These are phyloP conservation scores for Medakamo hakoo DNA, from an alignment of 139 green algal species.

Conservation along the genomic window DNA sequence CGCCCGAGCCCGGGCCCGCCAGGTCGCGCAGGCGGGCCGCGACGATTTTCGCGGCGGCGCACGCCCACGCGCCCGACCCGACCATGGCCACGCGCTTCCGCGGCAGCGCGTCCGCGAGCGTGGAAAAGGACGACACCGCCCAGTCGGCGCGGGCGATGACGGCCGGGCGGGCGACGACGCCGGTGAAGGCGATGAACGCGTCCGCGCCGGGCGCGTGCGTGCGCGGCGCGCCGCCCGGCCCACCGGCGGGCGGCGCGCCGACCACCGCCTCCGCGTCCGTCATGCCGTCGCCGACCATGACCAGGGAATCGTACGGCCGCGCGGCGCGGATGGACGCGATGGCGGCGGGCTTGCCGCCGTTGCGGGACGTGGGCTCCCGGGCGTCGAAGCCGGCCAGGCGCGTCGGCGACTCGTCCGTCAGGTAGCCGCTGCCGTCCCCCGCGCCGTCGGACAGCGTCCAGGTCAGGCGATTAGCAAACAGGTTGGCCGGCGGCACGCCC, in stretches of 20 bases:
- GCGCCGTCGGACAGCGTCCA: conserved; percentile 44
- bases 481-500: conserved; percentile 34
- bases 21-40: conserved; percentile 20
- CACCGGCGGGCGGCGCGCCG: neutral
- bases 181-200: conserved; percentile 47
- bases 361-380: conserved; percentile 34
- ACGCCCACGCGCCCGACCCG: conserved; percentile 40
- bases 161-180: conserved; percentile 25
- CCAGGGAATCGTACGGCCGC: conserved; percentile 48
- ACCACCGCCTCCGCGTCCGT: conserved; percentile 5
- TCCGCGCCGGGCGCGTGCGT: conserved; percentile 33
- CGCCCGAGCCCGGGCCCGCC: conserved; percentile 16
- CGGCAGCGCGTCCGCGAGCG: conserved; percentile 13
- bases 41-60: conserved; percentile 25
- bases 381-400: conserved; percentile 49
- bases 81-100: conserved; percentile 17
- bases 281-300: conserved; percentile 63
- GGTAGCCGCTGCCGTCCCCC: conserved; percentile 6
- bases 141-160: conserved; percentile 41
- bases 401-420: conserved; percentile 5
- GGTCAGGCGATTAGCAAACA: conserved; percentile 63
- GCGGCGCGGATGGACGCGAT: conserved; percentile 14
- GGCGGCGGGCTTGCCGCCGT: conserved; percentile 36
- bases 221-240: conserved; percentile 24
- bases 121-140: conserved; percentile 27